Conservation (phyloP, 345 rosid genomes). For the Hypericum perforatum region DNA sequence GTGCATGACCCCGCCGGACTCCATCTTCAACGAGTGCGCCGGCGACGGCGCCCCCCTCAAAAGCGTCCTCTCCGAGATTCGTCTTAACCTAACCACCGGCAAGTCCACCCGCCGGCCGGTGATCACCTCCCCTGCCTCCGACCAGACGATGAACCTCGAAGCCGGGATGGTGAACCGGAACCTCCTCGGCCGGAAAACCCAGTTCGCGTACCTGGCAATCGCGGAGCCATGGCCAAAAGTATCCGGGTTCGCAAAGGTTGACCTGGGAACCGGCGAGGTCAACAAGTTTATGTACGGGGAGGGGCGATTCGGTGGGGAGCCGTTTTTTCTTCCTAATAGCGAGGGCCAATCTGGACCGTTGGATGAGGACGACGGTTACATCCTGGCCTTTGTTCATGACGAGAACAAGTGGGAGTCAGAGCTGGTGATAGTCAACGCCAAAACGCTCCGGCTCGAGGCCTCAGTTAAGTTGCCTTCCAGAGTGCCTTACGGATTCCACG, state of each 20-base stretch:
- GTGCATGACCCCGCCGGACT: slow-evolving; percentile 69
- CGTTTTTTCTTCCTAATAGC: slow-evolving; percentile 31
- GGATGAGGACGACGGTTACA: slow-evolving; percentile 38
- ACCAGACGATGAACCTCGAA: slow-evolving; percentile 42
- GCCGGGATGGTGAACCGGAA: slow-evolving; percentile 46
- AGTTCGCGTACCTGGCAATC: slow-evolving; percentile 56
- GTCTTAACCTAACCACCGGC: slow-evolving; percentile 44
- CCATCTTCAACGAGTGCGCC: slow-evolving; percentile 42
- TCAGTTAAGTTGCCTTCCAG: slow-evolving; percentile 40
- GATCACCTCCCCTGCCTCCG: slow-evolving; percentile 9
- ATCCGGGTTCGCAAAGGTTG: slow-evolving; percentile 57
- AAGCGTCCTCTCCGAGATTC: slow-evolving; percentile 41
- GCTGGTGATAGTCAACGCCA: slow-evolving; percentile 40
- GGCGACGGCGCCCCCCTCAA: slow-evolving; percentile 6
- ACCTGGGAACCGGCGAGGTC: slow-evolving; percentile 33
- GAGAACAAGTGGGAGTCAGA: slow-evolving; percentile 46
- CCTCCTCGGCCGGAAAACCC: slow-evolving; percentile 33
- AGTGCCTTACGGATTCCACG: slow-evolving; percentile 78
- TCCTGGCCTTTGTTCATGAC: slow-evolving; percentile 52
- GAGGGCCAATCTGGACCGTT: background rate
- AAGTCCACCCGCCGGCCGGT: slow-evolving; percentile 25
- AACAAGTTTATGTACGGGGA: slow-evolving; percentile 35
- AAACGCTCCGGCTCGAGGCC: slow-evolving; percentile 44
- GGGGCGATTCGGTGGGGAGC: slow-evolving; percentile 59
- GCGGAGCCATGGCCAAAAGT: slow-evolving; percentile 80